phyloP scores from a whole-genome alignment of 352 stramenopile species.

The Pythium sukuiense region DNA sequence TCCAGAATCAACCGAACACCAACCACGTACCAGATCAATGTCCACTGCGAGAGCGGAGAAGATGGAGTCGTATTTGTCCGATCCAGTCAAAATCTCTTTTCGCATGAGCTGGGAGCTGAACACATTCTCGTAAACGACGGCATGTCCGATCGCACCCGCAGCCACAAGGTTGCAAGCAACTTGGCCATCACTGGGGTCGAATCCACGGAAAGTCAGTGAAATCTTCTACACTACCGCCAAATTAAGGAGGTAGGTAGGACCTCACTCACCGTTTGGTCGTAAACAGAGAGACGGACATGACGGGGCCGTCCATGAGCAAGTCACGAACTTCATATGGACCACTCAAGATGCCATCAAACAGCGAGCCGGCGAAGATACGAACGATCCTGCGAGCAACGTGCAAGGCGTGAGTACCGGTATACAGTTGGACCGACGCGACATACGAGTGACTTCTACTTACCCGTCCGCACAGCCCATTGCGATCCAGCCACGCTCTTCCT shows the following conservation, averaged over 20 bases:
- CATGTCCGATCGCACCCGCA: constrained; percentile 63
- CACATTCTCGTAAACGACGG: constrained; percentile 54
- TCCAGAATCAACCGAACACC: background rate
- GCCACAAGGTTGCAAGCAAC: constrained; percentile 49
- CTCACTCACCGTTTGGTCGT: background rate
- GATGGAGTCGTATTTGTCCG: constrained; percentile 64
- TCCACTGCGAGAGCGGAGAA: constrained; percentile 53
- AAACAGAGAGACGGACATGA: constrained; percentile 67
- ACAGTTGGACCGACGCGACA: background rate
- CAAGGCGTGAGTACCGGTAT: background rate
- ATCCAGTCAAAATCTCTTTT: constrained; percentile 38
- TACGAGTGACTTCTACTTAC: constrained; percentile 27
- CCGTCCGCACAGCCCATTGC: constrained; percentile 73
- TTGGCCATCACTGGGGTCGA: background rate
- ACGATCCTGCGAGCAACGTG: constrained; percentile 34
- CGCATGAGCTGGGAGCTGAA: constrained; percentile 26
- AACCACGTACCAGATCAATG: constrained; percentile 54
- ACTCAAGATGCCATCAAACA: constrained; percentile 32
- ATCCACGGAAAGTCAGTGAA: too few relatives aligned
- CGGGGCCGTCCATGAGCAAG: constrained; percentile 54
- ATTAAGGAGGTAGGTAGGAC: background rate
- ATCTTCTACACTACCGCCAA: too few relatives aligned
- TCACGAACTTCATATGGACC: constrained; percentile 55
- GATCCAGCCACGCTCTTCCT: constrained; percentile 40
- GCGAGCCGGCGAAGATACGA: constrained; percentile 45